Evolutionary conservation across 192 early-diverging fungal species (phyloP).

Genomic region (Linnemannia elongata): DNA sequence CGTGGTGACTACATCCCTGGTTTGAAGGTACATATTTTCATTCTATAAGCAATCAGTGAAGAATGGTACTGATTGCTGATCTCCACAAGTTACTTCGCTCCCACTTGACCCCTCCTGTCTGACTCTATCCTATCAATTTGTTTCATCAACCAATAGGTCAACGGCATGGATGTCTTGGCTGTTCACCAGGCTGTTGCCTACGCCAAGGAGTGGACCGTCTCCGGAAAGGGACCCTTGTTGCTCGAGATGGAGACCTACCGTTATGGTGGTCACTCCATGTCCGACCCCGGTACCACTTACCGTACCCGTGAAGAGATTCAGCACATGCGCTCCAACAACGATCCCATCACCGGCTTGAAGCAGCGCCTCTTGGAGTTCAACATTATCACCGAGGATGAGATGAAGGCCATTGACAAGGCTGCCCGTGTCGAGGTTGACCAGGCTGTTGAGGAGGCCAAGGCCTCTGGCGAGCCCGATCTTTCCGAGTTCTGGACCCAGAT

Average conservation of each 20-base stretch:
- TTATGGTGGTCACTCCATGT: conserved; percentile 99
- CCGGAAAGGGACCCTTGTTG: conserved; percentile 91
- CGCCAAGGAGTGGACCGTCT: conserved; percentile 87
- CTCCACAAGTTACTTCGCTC: neutral
- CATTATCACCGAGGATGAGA: conserved; percentile 84
- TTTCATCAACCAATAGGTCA: conserved; percentile 59
- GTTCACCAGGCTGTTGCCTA: conserved; percentile 87
- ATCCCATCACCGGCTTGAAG: conserved; percentile 95
- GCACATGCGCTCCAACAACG: conserved; percentile 95
- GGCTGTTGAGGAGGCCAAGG: conserved; percentile 87
- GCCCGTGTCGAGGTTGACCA: conserved; percentile 88
- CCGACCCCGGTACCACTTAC: conserved; percentile 99
- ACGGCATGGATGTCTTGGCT: conserved; percentile 96
- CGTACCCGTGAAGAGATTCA: conserved; percentile 99
- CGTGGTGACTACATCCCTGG: conserved; percentile 98
- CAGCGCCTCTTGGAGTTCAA: conserved; percentile 80
- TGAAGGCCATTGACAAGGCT: conserved; percentile 97
- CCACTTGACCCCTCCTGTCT: neutral
- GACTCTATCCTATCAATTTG: neutral
- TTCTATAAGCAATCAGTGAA: neutral
- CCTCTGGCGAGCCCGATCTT: conserved; percentile 77
- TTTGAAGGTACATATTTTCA: conserved; percentile 73
- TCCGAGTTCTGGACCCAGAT: conserved; percentile 85
- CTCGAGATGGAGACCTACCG: conserved; percentile 98
- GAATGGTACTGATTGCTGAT: too few relatives aligned